Percentiles rank a stretch among this genome's conserved stretches.
Conservation (phyloP, 169 alveolate genomes). For the Pseudocohnilembus persalinus region DNA sequence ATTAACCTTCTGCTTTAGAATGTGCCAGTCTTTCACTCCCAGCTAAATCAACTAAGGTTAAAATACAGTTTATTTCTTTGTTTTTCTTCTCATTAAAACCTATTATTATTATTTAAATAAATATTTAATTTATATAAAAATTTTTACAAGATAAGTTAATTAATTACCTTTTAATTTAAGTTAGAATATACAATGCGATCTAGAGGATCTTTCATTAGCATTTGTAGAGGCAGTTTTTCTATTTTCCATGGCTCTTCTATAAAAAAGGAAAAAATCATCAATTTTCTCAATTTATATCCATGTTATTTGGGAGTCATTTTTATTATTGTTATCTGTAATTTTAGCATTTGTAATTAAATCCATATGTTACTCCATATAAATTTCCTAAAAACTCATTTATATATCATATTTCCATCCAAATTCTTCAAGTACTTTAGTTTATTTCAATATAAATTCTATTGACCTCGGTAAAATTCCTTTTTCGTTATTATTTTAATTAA, state of each 20-base stretch:
- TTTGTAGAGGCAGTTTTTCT: slow-evolving; percentile 82
- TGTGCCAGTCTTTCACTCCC: slow-evolving; percentile 89
- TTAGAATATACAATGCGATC: slow-evolving; percentile 87
- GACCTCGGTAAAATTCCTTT: slow-evolving; percentile 87
- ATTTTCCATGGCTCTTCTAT: slow-evolving; percentile 73
- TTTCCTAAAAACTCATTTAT: slow-evolving; percentile 72
- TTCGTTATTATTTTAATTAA: too few species aligned
- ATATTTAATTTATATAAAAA: too few species aligned
- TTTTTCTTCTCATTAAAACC: slow-evolving; percentile 40
- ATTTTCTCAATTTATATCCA: slow-evolving; percentile 50
- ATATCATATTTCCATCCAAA: slow-evolving; percentile 64
- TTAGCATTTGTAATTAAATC: slow-evolving; percentile 70
- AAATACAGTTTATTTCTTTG: slow-evolving; percentile 47
- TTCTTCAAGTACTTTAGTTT: slow-evolving; percentile 38
- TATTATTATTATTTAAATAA: slow-evolving; percentile 31
- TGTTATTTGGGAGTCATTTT: slow-evolving; percentile 47
- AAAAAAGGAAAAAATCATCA: slow-evolving; percentile 63
- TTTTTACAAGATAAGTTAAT: too few species aligned
- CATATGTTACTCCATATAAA: slow-evolving; percentile 82
- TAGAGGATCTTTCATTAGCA: slow-evolving; percentile 79
- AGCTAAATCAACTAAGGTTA: slow-evolving; percentile 90
- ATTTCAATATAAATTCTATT: slow-evolving; percentile 68
- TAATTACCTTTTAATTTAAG: slow-evolving; percentile 66
- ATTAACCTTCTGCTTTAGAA: slow-evolving; percentile 86
- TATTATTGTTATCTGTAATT: slow-evolving; percentile 52